These are phyloP conservation scores for Kazachstania sp. DNA, from an alignment of 1,139 yeast genomes.

Conservation along the genomic window DNA sequence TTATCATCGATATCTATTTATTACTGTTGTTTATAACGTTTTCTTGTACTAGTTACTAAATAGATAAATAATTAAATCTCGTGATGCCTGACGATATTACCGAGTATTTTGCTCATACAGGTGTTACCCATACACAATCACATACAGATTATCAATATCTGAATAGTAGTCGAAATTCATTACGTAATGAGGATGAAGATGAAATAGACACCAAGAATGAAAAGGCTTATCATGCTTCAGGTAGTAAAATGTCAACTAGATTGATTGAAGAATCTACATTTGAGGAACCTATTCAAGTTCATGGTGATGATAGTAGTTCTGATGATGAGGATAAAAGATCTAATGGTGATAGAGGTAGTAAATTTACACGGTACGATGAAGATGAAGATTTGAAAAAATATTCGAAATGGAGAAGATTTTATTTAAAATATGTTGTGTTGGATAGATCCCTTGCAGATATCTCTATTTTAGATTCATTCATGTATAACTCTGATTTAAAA, in stretches of 20 bases:
- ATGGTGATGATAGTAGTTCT: not conserved
- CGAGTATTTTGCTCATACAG: slow-evolving; percentile 8
- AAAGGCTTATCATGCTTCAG: slow-evolving; percentile 2
- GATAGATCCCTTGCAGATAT: slow-evolving; percentile 21
- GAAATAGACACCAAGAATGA: slow-evolving; percentile 1
- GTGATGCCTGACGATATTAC: slow-evolving; percentile 11
- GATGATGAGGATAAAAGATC: not conserved
- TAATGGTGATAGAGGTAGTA: slow-evolving; percentile 1
- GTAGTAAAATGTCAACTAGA: slow-evolving; percentile 4
- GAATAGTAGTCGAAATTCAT: slow-evolving; percentile 4
- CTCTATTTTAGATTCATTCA: slow-evolving; percentile 41
- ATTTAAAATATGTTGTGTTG: slow-evolving; percentile 21
- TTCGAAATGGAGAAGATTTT: slow-evolving; percentile 19
- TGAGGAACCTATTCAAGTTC: not conserved
- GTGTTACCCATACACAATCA: slow-evolving; percentile 6
- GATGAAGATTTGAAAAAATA: slow-evolving; percentile 8
- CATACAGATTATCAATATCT: slow-evolving; percentile 9
- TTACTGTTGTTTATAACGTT: not conserved
- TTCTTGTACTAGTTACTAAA: not conserved
- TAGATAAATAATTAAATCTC: not conserved
- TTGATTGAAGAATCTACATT: slow-evolving; percentile 4
- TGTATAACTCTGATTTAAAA: slow-evolving; percentile 63
- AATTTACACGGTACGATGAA: slow-evolving; percentile 1
- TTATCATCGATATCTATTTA: not conserved
- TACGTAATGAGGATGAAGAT: slow-evolving; percentile 3